Evolutionary conservation across 2,329 filamentous ascomycete species (phyloP).

Genomic region (Hypoxylon sp.): DNA sequence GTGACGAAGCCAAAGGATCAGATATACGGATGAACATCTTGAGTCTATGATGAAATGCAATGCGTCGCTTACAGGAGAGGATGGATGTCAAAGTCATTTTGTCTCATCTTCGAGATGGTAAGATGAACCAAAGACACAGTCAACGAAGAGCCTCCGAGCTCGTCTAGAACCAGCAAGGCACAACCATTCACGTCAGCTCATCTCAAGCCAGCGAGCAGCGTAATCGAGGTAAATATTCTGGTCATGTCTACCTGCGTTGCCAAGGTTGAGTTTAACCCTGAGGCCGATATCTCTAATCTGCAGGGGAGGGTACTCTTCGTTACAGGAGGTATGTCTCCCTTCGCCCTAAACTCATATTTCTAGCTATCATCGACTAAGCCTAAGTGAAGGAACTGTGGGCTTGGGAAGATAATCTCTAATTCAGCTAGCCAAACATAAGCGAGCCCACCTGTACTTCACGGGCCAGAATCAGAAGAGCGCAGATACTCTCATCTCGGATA

Average conservation of each 20-base stretch:
- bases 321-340: constrained; percentile 26
- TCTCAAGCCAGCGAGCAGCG: neutral
- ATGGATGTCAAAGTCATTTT: neutral
- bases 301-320: constrained; percentile 35
- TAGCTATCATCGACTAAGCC: neutral
- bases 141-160: too few relatives aligned
- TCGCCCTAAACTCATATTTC: neutral
- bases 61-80: too few relatives aligned
- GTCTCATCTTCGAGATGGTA: neutral
- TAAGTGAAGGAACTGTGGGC: constrained; percentile 15
- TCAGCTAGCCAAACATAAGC: constrained; percentile 5
- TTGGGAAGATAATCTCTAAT: constrained; percentile 1
- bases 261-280: constrained; percentile 24
- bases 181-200: neutral
- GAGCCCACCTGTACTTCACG: constrained; percentile 32
- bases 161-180: neutral
- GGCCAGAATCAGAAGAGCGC: constrained; percentile 24
- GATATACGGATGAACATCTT: neutral
- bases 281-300: constrained; percentile 26
- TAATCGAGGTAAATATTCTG: neutral
- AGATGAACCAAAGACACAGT: too few relatives aligned
- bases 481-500: constrained; percentile 11
- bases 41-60: neutral
- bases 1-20: neutral
- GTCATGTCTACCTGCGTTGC: neutral